Evolutionary conservation across 2,329 filamentous ascomycete species (phyloP), one percentile per base, ranked within the genome.

Genomic region (Fusarium sp.): DNA sequence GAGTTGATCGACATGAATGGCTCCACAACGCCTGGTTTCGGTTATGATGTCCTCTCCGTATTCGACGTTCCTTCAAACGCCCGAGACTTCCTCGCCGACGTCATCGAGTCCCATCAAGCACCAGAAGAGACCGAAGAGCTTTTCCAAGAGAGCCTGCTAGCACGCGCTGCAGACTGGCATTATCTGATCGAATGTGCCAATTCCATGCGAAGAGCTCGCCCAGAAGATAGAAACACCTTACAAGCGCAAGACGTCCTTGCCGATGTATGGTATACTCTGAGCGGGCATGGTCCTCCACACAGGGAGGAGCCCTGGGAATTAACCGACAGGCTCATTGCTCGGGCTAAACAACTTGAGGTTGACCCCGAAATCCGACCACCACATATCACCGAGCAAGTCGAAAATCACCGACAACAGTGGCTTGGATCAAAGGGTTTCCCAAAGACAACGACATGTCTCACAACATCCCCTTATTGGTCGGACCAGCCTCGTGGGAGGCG

Each of bases 311-410:
- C 78, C 9, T 83, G 82, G 82, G 74, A 67, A 33, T 70, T 78
- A 51, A 83, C 82, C 8, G 82, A 83, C 60, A 76, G 79, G 31
- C 70, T 82, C 25, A 82, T 83, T 56, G 67, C 74, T 29, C 68
- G 72, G 42, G 80, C 78, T 16, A 78, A 76, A 69, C 69, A 69
- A 27, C 71, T 81, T 15, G 77, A 79, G 61, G 60, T 51, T 27
- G 73, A 79, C 45, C 54, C 74, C 10, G 60, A 69, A 39, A 71
- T 70, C 52, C 60, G 41, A 38, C 63, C 73, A 31, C 68, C 75
- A 31, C 51, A 57, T n/a, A 58, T 59, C 48, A 33, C 54, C 44
- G 48, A 46, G 41, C 60, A 56, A 46, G 21, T 48, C 8, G 44
- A 63, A 31, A 54, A 57, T 31, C 56, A 46, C 38, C 69, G 31